These are phyloP conservation scores for Chaetomium strumarium DNA, from an alignment of 2,329 filamentous ascomycete genomes.

Conservation along the genomic window DNA sequence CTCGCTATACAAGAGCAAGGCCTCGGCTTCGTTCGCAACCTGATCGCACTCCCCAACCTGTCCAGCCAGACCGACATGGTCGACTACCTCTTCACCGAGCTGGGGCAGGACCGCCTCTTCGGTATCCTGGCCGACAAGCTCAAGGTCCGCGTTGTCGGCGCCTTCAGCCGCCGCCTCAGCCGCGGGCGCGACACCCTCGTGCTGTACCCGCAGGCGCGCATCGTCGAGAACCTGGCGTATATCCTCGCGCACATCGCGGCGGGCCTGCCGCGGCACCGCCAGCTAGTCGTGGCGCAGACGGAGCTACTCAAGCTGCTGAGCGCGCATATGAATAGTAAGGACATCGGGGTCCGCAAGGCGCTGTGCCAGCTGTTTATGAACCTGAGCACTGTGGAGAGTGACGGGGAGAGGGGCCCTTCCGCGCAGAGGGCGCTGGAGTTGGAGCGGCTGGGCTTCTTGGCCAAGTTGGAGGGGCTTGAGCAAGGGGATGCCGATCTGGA, in stretches of 20 bases:
- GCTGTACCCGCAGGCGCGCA: slow-evolving; percentile 56
- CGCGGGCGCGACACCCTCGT: slow-evolving; percentile 36
- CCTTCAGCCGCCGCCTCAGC: slow-evolving; percentile 41
- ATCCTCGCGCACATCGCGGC: slow-evolving; percentile 87
- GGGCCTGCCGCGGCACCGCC: slow-evolving; percentile 69
- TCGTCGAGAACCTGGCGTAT: slow-evolving; percentile 72
- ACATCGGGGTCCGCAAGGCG: slow-evolving; percentile 67
- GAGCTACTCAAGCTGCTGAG: slow-evolving; percentile 68
- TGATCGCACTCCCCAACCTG: slow-evolving; percentile 60
- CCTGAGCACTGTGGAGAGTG: slow-evolving; percentile 75
- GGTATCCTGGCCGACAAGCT: slow-evolving; percentile 76
- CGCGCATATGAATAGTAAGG: slow-evolving; percentile 66
- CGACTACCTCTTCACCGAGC: slow-evolving; percentile 69
- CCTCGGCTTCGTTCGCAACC: slow-evolving; percentile 81
- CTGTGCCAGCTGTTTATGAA: slow-evolving; percentile 84
- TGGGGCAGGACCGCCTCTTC: slow-evolving; percentile 74
- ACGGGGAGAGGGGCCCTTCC: slow-evolving; percentile 58
- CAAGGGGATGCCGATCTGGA: slow-evolving; percentile 70
- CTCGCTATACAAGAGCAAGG: slow-evolving; percentile 85
- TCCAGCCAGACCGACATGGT: slow-evolving; percentile 66
- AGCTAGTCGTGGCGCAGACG: slow-evolving; percentile 70
- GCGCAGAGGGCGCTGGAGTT: slow-evolving; percentile 63
- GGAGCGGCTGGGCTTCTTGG: slow-evolving; percentile 63
- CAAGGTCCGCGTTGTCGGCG: slow-evolving; percentile 52
- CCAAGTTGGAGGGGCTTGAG: slow-evolving; percentile 56